Base-by-base conservation (phyloP, 2,329 filamentous ascomycete genomes). In the Claviceps monticola region DNA sequence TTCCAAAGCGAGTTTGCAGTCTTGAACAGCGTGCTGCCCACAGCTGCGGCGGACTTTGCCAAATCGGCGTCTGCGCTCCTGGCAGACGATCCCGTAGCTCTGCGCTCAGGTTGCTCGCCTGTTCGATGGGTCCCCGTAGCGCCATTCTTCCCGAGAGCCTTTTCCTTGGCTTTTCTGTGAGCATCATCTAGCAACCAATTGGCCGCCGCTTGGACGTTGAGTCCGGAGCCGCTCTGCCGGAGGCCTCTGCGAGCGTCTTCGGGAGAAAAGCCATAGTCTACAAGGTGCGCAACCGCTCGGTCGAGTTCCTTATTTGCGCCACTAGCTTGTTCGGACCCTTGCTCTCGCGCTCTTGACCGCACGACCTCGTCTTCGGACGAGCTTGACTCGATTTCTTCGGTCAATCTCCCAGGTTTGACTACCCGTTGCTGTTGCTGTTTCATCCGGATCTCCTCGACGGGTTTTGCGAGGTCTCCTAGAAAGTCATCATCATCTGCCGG, bases 1-100 rank as follows among this genome's bases (percentile, higher is more conserved):
- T 95, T 98, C 93, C 93, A 98, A 0, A 97, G 70, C 1, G 88
- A 91, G 58, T 94, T 95, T 2, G 93, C 93, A 2, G 90, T 93
- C 66, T 98, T 98, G 66, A 97, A 82, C 13, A 98, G 68, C 55
- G 78, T 94, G 45, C 73, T 88, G 0, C 93, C 87, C 62, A 97
- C 75, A 37, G 90, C 85, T 5, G 88, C 82, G 2, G 91, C 91
- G 44, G 84, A 78, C 61, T 91, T 88, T 16, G 87, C 74, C 52
- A 95, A 75, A 59, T 96, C 91, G 50, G 75, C 81, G 1, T 89
- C 86, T 7, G 66, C 59, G 44, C 68, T 68, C 9, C 73, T 74
- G 4, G 78, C 78, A 1, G 82, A 48, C 7, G 26, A 41, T 42
- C 34, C 46, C 8, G 36, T 80, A 53, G 71, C 69, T 53, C 70